Conservation (phyloP, 108 stramenopile genomes). For the Stephanodiscus minutulus region DNA sequence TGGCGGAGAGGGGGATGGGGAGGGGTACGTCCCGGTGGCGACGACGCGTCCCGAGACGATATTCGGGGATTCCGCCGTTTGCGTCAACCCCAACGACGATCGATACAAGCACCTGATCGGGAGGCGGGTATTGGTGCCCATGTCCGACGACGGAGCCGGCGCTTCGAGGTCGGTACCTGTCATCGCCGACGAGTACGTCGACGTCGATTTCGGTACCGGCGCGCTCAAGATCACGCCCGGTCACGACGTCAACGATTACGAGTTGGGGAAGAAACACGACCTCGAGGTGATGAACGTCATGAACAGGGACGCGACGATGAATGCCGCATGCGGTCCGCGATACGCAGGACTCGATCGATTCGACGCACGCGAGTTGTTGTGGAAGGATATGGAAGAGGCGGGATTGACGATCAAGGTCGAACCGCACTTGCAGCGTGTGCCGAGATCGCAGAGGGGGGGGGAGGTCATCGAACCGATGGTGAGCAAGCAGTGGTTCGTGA, state of each 20-base stretch:
- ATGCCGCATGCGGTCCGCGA: slow-evolving; percentile 66
- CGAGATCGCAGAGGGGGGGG: slow-evolving; percentile 96
- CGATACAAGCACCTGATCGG: slow-evolving; percentile 93
- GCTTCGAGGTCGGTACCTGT: slow-evolving; percentile 81
- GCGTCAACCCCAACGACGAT: slow-evolving; percentile 94
- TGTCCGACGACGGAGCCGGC: slow-evolving; percentile 44
- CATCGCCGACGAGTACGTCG: slow-evolving; percentile 96
- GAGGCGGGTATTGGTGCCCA: slow-evolving; percentile 84
- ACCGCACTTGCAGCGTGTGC: slow-evolving; percentile 91
- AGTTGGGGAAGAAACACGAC: slow-evolving; percentile 90
- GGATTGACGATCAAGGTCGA: slow-evolving; percentile 23
- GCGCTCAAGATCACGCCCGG: slow-evolving; percentile 97
- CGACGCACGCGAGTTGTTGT: slow-evolving; percentile 82
- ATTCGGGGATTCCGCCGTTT: slow-evolving; percentile 94
- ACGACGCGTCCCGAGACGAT: slow-evolving; percentile 97
- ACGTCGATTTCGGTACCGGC: slow-evolving; percentile 96
- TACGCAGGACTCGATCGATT: slow-evolving; percentile 95
- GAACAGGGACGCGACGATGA: slow-evolving; percentile 95
- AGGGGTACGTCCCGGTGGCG: slow-evolving; percentile 87
- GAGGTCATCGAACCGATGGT: slow-evolving; percentile 99
- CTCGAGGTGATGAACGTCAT: slow-evolving; percentile 94
- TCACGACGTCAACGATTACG: slow-evolving; percentile 97
- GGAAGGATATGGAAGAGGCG: slow-evolving; percentile 42
- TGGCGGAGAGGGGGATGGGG: slow-evolving; percentile 42
- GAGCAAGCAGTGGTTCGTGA: slow-evolving; percentile 98